A percentile compares a stretch with the other conserved stretches of the same genome.
These are phyloP conservation scores for Grifola frondosa DNA, from an alignment of 1,284 basidiomycete genomes.

Conservation along the genomic window DNA sequence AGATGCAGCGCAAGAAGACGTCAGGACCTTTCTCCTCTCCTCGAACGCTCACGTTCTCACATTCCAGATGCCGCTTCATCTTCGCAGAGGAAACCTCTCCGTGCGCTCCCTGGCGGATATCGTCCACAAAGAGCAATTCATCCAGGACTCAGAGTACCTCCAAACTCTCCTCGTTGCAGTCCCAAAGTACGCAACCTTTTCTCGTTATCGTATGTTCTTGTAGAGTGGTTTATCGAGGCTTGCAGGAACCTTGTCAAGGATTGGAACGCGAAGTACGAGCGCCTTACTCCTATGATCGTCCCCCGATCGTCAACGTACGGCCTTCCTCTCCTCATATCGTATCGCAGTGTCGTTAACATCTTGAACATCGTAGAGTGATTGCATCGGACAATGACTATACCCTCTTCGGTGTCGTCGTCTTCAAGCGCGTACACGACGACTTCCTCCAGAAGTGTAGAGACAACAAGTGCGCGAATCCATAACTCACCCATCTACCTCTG, in stretches of 20 bases:
- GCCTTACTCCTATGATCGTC: constrained; percentile 87
- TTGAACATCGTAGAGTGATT: constrained; percentile 47
- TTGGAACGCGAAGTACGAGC: constrained; percentile 90
- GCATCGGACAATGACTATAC: constrained; percentile 88
- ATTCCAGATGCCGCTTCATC: neutral
- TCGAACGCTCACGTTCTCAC: neutral
- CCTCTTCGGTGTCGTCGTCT: constrained; percentile 87
- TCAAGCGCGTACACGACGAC: constrained; percentile 90
- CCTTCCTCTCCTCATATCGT: neutral
- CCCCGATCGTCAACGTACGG: constrained; percentile 89
- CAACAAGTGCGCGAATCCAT: constrained; percentile 69
- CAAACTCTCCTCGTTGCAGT: constrained; percentile 94
- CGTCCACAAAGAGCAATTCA: constrained; percentile 80
- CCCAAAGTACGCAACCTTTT: constrained; percentile 66
- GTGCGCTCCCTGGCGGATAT: constrained; percentile 86
- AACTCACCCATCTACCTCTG: constrained; percentile 2
- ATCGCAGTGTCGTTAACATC: constrained; percentile 11
- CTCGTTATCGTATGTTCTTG: neutral
- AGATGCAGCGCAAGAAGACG: constrained; percentile 94
- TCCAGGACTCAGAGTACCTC: constrained; percentile 89
- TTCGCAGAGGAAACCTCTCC: constrained; percentile 87
- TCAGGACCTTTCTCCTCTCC: constrained; percentile 39
- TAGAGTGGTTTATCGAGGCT: constrained; percentile 8
- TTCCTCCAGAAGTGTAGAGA: constrained; percentile 95
- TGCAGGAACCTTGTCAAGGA: constrained; percentile 80